Evolutionary conservation across 2,329 filamentous ascomycete genomes (phyloP).

Genomic region (Epichloe scottii): DNA sequence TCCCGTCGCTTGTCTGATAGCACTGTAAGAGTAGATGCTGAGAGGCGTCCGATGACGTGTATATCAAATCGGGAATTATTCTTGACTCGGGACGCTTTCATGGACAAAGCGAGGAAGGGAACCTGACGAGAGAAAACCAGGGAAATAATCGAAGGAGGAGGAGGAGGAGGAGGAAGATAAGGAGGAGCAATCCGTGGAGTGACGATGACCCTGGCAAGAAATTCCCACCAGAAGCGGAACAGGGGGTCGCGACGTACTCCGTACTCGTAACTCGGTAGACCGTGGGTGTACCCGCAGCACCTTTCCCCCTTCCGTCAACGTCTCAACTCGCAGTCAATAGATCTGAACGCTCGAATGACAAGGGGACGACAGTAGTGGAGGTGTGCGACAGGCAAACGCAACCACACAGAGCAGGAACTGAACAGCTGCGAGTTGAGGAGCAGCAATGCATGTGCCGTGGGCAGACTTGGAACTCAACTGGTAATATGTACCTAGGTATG

Average conservation of each 20-base stretch:
- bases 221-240: constrained; percentile 7
- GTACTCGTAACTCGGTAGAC: background rate
- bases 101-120: background rate
- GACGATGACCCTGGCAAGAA: constrained; percentile 3
- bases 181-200: background rate
- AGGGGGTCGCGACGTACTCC: background rate
- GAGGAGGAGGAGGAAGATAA: background rate
- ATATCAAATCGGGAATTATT: too few relatives aligned
- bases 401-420: background rate
- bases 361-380: background rate
- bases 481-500: background rate
- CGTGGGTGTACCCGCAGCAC: background rate
- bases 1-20: background rate
- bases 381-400: background rate
- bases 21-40: background rate
- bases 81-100: background rate
- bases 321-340: background rate
- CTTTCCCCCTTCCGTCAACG: background rate
- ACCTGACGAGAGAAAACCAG: background rate
- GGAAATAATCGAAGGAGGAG: background rate
- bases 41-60: background rate
- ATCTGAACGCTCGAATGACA: background rate
- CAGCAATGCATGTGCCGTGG: background rate
- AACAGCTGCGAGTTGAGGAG: background rate
- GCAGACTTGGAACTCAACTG: background rate